These are phyloP conservation scores for Entamoeba histolytica DNA, from an alignment of 208 protist genomes.

Conservation along the genomic window DNA sequence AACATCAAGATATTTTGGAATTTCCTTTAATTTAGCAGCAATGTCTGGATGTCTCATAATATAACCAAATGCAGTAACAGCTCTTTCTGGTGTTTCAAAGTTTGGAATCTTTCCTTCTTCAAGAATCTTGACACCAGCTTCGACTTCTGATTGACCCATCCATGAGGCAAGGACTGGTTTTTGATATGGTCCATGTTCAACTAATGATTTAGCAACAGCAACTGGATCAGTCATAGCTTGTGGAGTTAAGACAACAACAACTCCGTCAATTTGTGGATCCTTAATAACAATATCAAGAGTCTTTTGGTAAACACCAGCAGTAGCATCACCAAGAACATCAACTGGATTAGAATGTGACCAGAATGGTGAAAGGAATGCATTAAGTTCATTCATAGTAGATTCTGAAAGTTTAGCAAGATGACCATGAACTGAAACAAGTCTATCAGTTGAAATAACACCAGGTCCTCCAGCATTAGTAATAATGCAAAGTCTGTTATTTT, in stretches of 20 bases:
- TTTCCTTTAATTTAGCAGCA: neutral
- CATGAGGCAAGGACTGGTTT: conserved; percentile 20
- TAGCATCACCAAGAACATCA: conserved; percentile 30
- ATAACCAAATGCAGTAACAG: conserved; percentile 8
- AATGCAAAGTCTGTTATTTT: conserved; percentile 12
- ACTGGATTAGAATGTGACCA: conserved; percentile 27
- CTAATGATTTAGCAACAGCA: conserved; percentile 15
- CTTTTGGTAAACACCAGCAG: conserved; percentile 1
- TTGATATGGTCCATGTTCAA: neutral
- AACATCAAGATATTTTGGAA: neutral
- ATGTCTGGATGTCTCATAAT: conserved; percentile 1
- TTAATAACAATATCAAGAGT: conserved; percentile 12
- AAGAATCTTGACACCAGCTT: conserved; percentile 10
- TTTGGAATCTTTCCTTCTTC: conserved; percentile 4
- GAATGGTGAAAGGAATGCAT: conserved; percentile 7
- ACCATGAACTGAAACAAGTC: conserved; percentile 6
- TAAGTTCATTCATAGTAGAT: conserved; percentile 7
- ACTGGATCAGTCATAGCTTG: conserved; percentile 21
- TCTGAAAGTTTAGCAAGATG: neutral
- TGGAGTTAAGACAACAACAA: conserved; percentile 25
- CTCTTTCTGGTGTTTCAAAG: conserved; percentile 23
- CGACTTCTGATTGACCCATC: conserved; percentile 22
- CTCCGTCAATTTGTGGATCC: conserved; percentile 9
- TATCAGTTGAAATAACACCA: conserved; percentile 29
- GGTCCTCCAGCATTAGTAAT: conserved; percentile 33